Percentiles rank a stretch among this genome's conserved stretches.
Conservation (phyloP, 2,329 filamentous ascomycete genomes). For the Paracoccidioides brasiliensis region DNA sequence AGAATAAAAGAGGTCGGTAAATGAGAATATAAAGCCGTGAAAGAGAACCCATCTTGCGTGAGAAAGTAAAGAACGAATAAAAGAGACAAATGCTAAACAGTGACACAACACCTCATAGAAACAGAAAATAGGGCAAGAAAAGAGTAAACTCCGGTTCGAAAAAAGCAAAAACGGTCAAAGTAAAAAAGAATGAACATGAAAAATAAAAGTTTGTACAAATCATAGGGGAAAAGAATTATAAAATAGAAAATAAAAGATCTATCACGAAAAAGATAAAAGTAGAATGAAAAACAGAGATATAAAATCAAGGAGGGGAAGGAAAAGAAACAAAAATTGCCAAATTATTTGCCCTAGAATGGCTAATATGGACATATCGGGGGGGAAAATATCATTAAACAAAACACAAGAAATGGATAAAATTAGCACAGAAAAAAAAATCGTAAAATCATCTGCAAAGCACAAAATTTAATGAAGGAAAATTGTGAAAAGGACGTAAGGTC, state of each 20-base stretch:
- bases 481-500: neutral
- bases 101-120: neutral
- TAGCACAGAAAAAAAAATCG: conserved; percentile 2
- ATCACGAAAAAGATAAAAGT: neutral
- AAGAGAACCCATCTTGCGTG: neutral
- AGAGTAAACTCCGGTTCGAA: neutral
- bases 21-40: neutral
- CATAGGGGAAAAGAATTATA: neutral
- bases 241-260: conserved; percentile 5
- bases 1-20: neutral
- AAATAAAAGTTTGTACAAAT: neutral
- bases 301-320: neutral
- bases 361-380: neutral
- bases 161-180: neutral
- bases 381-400: neutral
- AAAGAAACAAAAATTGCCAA: neutral
- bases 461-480: neutral
- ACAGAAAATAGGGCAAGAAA: conserved; percentile 1
- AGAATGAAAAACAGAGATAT: neutral
- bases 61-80: neutral
- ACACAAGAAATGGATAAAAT: neutral
- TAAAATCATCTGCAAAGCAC: conserved; percentile 2
- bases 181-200: neutral
- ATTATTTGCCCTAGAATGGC: neutral
- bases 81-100: neutral